Evolutionary conservation across 768 basidiomycete species (phyloP).

Genomic region (Serendipita sp.): DNA sequence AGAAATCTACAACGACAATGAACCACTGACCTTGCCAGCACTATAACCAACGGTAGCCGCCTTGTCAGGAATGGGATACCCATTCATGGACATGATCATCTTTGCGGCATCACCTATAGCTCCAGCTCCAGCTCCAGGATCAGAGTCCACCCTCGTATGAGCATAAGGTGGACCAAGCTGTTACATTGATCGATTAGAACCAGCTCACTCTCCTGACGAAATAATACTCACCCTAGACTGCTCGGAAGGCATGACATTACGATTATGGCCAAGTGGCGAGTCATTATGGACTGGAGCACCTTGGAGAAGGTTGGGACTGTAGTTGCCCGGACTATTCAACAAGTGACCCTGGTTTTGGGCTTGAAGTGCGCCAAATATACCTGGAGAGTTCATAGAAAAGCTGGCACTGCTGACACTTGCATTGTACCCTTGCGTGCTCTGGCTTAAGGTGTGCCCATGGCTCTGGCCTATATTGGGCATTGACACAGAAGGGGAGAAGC

Average conservation of each 20-base stretch:
- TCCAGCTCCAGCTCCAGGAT: background rate
- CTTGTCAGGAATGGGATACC: background rate
- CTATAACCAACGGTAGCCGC: background rate
- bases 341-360: background rate
- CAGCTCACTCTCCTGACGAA: background rate
- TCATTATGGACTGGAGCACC: background rate
- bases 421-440: background rate
- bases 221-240: background rate
- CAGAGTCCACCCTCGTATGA: background rate
- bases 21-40: background rate
- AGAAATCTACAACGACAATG: background rate
- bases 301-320: background rate
- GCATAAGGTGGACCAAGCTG: background rate
- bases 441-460: background rate
- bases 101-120: background rate
- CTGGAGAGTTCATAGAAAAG: background rate
- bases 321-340: background rate
- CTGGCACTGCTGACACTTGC: background rate
- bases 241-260: background rate
- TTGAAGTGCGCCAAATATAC: constrained; percentile 1
- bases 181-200: background rate
- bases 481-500: background rate
- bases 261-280: background rate
- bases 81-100: background rate
- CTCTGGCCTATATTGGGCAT: background rate